Conservation (phyloP, 2,329 filamentous ascomycete species). For the Curvularia spicifera region DNA sequence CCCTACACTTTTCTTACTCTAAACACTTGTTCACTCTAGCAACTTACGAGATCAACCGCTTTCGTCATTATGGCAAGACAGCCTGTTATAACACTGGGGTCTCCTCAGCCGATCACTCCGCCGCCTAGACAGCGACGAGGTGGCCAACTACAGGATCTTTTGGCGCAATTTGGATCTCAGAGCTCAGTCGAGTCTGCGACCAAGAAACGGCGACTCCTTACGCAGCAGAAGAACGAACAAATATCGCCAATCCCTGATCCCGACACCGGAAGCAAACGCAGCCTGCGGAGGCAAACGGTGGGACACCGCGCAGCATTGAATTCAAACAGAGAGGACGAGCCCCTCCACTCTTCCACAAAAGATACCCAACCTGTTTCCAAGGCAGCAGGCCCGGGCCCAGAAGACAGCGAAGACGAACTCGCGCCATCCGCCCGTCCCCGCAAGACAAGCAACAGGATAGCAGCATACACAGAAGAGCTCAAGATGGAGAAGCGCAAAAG, state of each 20-base stretch:
- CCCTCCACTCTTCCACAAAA: constrained; percentile 1
- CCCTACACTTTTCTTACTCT: constrained; percentile 6
- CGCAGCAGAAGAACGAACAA: constrained; percentile 7
- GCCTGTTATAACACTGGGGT: constrained; percentile 22
- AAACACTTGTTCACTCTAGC: not conserved
- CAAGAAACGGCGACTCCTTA: constrained; percentile 31
- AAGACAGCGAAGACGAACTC: constrained; percentile 37
- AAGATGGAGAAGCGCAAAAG: constrained; percentile 43
- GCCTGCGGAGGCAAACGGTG: constrained; percentile 6
- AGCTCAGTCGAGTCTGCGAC: constrained; percentile 42
- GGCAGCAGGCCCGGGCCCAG: constrained; percentile 6
- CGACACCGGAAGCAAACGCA: constrained; percentile 22
- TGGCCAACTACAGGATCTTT: constrained; percentile 31
- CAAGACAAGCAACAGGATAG: constrained; percentile 21
- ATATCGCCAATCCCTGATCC: not conserved
- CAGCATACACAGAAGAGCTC: constrained; percentile 31
- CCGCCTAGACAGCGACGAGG: constrained; percentile 36
- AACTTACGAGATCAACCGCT: not conserved
- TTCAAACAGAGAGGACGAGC: constrained; percentile 9
- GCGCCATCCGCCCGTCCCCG: constrained; percentile 20
- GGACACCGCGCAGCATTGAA: constrained; percentile 15
- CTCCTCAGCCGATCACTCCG: constrained; percentile 34
- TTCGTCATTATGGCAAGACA: constrained; percentile 28
- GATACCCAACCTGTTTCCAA: constrained; percentile 1
- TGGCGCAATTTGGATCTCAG: constrained; percentile 41